These are phyloP conservation scores for Albatrellus ellisii DNA, from an alignment of 768 basidiomycete genomes.

Conservation along the genomic window DNA sequence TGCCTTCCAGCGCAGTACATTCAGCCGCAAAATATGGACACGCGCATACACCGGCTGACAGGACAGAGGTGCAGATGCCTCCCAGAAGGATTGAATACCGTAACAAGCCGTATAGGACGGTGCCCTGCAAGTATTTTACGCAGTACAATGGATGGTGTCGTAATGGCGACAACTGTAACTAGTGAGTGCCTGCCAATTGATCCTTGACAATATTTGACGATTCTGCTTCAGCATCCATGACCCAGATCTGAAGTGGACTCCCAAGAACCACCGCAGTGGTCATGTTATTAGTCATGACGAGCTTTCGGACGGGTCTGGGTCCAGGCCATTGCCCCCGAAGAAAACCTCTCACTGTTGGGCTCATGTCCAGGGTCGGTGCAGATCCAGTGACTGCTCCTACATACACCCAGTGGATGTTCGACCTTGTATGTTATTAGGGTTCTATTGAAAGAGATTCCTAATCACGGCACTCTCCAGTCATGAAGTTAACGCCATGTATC, in stretches of 20 bases:
- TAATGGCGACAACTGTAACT: background rate
- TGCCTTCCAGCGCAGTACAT: too few species aligned
- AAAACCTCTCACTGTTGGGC: conserved; percentile 5
- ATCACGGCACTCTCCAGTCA: background rate
- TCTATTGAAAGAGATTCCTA: too few species aligned
- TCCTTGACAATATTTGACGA: background rate
- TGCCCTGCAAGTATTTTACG: background rate
- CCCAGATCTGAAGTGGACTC: background rate
- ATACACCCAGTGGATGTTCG: background rate
- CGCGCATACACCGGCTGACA: too few species aligned
- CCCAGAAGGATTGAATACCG: background rate
- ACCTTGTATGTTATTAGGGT: background rate
- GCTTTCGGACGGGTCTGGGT: background rate
- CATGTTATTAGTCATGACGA: background rate
- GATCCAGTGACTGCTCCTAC: background rate
- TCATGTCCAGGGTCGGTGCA: conserved; percentile 1
- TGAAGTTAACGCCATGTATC: background rate
- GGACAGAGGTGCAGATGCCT: too few species aligned
- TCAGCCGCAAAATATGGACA: too few species aligned
- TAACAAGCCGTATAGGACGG: conserved; percentile 11
- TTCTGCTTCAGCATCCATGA: background rate
- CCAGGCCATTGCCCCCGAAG: background rate
- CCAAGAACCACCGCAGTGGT: background rate
- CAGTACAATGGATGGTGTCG: background rate
- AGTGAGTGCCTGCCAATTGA: background rate